Evolutionary conservation across 805 yeast species (phyloP), one percentile per base, ranked within the genome.

Genomic region (Cyberlindnera petersonii): DNA sequence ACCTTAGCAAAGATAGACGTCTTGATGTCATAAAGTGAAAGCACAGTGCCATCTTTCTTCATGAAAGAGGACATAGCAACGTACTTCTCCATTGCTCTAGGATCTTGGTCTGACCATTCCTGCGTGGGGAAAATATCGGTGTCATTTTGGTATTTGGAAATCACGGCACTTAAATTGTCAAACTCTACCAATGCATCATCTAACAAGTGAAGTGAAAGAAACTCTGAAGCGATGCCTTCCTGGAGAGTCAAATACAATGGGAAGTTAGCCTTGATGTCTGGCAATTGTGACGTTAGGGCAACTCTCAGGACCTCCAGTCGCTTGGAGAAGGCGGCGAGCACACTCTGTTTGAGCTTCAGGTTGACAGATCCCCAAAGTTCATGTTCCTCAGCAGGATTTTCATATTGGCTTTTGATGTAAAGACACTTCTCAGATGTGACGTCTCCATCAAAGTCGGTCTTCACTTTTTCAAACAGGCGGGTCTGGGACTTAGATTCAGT

Each of bases 151-250:
- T 24, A 22, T 5, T 24, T n/a, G 9, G 29, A 6, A 3, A 65
- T 64, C 7, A 59, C 46, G 1, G 49, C 42, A 14, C 68, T 65
- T 6, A 84, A 49, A 21, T 63, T 65, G 23, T 73, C 71, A 46
- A 77, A 81, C 17, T 72, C 68, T 4, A 56, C 60, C 24, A 81
- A 54, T 0, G 91, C 71, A 37, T 84, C 89, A 20, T 80, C 82
- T 19, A 66, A 59, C 18, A 83, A 68, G 19, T 71, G 69, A 63
- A 86, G 66, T 32, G 72, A 72, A 39, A 72, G 73, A 40, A 75
- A 69, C 4, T 76, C 64, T 23, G 69, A 58, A 0, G 81, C 82
- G 30, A 79, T 56, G 6, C 71, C 69, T 38, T 78, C 75, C 43
- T 71, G 70, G 45, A 66, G 58, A 4, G 38, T 32, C 2, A 47